Evolutionary conservation across 1,284 basidiomycete genomes (phyloP), one percentile per base, ranked within the genome.

Genomic region (Filobasidium uniguttulatum): DNA sequence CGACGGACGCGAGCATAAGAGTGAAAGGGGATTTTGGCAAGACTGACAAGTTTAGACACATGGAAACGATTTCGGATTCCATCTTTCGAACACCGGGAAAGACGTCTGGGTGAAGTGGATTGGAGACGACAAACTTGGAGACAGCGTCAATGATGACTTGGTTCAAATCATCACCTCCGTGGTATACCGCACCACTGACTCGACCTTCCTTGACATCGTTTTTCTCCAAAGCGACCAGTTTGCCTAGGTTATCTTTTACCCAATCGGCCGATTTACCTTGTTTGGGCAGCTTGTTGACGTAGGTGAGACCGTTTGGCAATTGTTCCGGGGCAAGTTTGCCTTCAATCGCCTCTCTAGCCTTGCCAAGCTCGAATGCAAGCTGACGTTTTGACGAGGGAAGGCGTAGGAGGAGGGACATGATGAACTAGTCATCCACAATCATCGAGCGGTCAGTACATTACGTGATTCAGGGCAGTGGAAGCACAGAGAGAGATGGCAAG

Each of bases 51-150:
- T 78, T 76, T 41, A 97, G 74, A 56, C 84, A 85, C 85, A 96
- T 96, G n/a, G 84, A 74, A 37, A 98, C 88, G 40, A 97, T 79
- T 65, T 97, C 91, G 7, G 90, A 84, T 64, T 98, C 93, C 93
- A 98, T 98, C 71, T 94, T 91, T 46, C 93, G 77, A 5, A 97
- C 73, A 0, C 74, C 71, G 0, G 93, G 91, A 72, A 98, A 97
- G 30, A 94, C 82, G 56, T 94, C 90, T 0, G 93, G 90, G 62
- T 97, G 93, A 2, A 97, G 74, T 1, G 93, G 91, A 61, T 97
- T 97, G 25, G 85, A 57, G 8, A 67, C 56, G 25, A 68, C 51
- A 48, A 71, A 72, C 54, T 61, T 62, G 28, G 62, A 61, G 53
- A 70, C 69, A 7, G 72, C 70, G 17, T 69, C 62, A 40, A 56